Conservation (phyloP, 768 basidiomycete species). For the Bullera alba region DNA sequence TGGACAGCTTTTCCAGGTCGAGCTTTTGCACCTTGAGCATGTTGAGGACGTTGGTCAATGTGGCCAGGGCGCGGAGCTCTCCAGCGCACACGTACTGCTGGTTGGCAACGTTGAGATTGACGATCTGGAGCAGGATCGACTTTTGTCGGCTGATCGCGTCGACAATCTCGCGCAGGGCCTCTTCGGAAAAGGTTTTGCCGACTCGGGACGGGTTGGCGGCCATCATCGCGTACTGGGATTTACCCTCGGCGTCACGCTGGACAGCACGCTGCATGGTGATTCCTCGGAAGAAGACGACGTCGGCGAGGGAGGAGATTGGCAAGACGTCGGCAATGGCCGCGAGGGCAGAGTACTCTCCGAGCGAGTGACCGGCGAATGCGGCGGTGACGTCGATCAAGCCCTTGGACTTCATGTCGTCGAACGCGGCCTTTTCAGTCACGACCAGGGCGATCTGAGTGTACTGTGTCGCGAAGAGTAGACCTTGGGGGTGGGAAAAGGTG, state of each 20-base stretch:
- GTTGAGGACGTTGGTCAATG: constrained; percentile 92
- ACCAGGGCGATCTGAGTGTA: constrained; percentile 98
- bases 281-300: constrained; percentile 98
- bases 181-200: constrained; percentile 86
- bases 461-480: constrained; percentile 93
- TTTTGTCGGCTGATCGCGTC: constrained; percentile 74
- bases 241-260: constrained; percentile 83
- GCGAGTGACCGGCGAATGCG: constrained; percentile 93
- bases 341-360: constrained; percentile 96
- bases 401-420: constrained; percentile 95
- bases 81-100: constrained; percentile 99
- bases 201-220: constrained; percentile 97
- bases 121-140: constrained; percentile 84
- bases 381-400: constrained; percentile 88
- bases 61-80: constrained; percentile 84
- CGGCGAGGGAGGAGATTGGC: constrained; percentile 87
- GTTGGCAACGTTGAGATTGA: constrained; percentile 80
- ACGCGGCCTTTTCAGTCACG: constrained; percentile 95
- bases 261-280: constrained; percentile 99
- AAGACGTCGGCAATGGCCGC: constrained; percentile 97
- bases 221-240: constrained; percentile 98
- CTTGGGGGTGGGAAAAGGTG: constrained; percentile 95
- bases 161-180: constrained; percentile 93
- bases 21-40: constrained; percentile 94
- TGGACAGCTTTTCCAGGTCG: constrained; percentile 73